These are phyloP conservation scores for Neocatenulostroma microsporum DNA, from an alignment of 2,329 filamentous ascomycete species.

Conservation along the genomic window DNA sequence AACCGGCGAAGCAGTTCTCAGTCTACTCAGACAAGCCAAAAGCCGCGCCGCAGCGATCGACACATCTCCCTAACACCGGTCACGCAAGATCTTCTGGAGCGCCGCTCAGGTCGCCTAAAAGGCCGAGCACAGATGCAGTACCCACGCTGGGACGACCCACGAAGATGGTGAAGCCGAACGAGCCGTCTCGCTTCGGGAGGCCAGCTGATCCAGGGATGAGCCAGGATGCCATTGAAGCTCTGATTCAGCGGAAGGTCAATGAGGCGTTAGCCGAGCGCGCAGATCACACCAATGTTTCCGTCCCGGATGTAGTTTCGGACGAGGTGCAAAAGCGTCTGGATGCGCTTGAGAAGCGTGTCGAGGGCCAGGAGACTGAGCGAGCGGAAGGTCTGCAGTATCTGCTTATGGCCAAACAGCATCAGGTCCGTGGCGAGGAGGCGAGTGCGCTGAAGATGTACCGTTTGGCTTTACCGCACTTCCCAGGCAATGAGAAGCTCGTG, in stretches of 20 bases:
- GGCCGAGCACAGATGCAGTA: constrained; percentile 37
- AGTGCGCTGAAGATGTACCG: constrained; percentile 81
- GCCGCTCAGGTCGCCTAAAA: constrained; percentile 29
- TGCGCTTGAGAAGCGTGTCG: constrained; percentile 77
- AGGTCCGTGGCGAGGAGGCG: constrained; percentile 69
- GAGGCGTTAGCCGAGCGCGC: constrained; percentile 77
- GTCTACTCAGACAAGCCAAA: constrained; percentile 74
- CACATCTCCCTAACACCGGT: constrained; percentile 20
- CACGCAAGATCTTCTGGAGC: constrained; percentile 12
- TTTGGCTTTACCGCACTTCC: constrained; percentile 75
- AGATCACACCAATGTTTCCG: constrained; percentile 22
- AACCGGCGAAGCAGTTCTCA: constrained; percentile 74
- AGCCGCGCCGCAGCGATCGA: constrained; percentile 25
- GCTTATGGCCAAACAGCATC: constrained; percentile 83
- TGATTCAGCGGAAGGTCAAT: constrained; percentile 85
- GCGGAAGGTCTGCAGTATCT: constrained; percentile 78
- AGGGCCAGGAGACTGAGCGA: constrained; percentile 61
- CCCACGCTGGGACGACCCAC: constrained; percentile 31
- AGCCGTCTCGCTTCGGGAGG: constrained; percentile 23
- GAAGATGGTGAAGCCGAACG: constrained; percentile 32
- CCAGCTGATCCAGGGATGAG: constrained; percentile 30
- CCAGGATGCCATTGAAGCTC: constrained; percentile 71
- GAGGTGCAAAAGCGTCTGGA: constrained; percentile 75
- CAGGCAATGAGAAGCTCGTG: constrained; percentile 68
- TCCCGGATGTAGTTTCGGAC: constrained; percentile 50